Evolutionary conservation across 306 rosid species (phyloP), one percentile per base, ranked within the genome.

Genomic region (Canavalia ensiformis): DNA sequence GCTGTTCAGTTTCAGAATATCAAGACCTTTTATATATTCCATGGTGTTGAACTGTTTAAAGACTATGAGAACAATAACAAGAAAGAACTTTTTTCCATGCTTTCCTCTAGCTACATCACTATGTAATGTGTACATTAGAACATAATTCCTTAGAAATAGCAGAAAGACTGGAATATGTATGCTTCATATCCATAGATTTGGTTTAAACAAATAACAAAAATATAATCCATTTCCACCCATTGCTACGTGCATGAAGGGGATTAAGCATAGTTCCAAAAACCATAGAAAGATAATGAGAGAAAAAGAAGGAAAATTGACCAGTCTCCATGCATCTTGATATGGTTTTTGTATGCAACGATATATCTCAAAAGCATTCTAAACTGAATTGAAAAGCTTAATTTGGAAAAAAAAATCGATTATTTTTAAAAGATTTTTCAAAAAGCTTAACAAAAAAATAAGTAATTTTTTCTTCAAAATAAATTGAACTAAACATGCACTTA

Each of bases 111-210:
- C 50, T 42, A 5, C 18, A 52, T 76, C 60, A 74, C 68, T 11
- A 10, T 59, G 73, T 54, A n/a, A 2, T 68, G 1, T 46, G 29
- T 5, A 12, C 42, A 34, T 64, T 39, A 73, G 77, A 67, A 74
- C 76, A 78, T 54, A 68, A 52, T 2, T 9, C 81, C 84, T 74
- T 50, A 41, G 52, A 67, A 73, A 79, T 77, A 37, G 87, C 74
- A 84, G 78, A 58, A 80, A 75, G 35, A 44, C 13, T 50, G 77
- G 85, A 75, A 51, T 4, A 47, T 68, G 42, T 82, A 25, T 79
- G 75, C 10, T 71, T 73, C 6, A 46, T 13, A 57, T 74, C 4
- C 68, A 30, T 83, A 62, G 50, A 62, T 51, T 68, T 66, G 47
- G 37, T 82, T 18, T 65, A 2, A 57, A 54, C 11, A 77, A 78